Evolutionary conservation across 371 early-diverging fungal species (phyloP), one percentile per base, ranked within the genome.

Genomic region (Capillidium rhysosporum): DNA sequence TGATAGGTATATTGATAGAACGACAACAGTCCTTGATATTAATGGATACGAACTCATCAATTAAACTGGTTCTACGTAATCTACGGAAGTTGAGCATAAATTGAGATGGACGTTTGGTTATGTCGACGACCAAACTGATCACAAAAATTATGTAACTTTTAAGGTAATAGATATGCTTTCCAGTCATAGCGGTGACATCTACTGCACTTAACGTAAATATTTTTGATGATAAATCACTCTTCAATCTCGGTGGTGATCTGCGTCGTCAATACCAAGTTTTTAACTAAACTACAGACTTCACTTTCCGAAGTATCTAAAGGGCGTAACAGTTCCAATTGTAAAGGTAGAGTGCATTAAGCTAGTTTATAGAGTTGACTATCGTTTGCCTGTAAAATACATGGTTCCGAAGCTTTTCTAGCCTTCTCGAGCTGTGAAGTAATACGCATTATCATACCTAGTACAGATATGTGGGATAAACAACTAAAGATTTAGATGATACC

Each of bases 291-390:
- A 71, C 99, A 99, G 0, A 92, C 92, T 76, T 99, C 98, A 62
- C 99, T 99, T 84, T 99, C 99, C 4, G 99, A 99, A 2, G 99
- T 99, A 68, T 99, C 99, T 0, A 92, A 86, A 0, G 99, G 94
- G 68, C 99, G 98, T 52, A 98, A 62, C 90, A 98, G 89, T 58
- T 98, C 99, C 92, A 94, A 98, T 64, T 95, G 95, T 4, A 96
- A 96, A 12, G 98, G 94, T 69, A 60, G 20, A 20, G 39, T 9
- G 29, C 23, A 20, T 31, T 26, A 40, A 21, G 30, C 20, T 28
- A 58, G 24, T 45, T 1, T 16, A 26, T 49, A 56, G 20, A 55
- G 18, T 14, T 56, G 39, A 54, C 5, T 10, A 47, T 30, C 41
- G 49, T 57, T 21, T 49, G 68, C 69, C 62, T 99, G 98, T 55